Conservation (phyloP, 345 rosid species). For the Camelina sativa region DNA sequence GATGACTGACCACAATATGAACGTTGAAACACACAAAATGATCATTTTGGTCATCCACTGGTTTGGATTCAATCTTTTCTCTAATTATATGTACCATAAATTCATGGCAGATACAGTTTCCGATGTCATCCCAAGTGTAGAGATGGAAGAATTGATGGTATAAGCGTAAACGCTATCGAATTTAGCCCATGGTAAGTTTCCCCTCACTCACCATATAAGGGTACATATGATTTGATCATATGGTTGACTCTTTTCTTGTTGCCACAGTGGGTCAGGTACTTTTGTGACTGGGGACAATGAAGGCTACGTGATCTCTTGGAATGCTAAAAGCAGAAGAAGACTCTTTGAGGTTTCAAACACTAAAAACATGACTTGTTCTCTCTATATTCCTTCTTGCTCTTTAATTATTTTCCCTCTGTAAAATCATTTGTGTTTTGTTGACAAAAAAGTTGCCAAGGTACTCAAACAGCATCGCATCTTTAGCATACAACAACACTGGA, state of each 20-base stretch:
- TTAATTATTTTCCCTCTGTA: neutral
- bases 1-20: constrained; percentile 2
- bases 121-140: constrained; percentile 77
- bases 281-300: constrained; percentile 82
- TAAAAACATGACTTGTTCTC: constrained; percentile 26
- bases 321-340: constrained; percentile 67
- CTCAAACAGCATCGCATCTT: constrained; percentile 59
- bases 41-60: neutral
- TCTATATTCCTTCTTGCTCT: constrained; percentile 1
- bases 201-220: constrained; percentile 5
- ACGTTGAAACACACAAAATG: neutral
- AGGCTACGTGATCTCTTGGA: constrained; percentile 74
- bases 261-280: constrained; percentile 53
- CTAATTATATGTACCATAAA: neutral
- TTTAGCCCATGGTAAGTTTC: constrained; percentile 47
- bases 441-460: constrained; percentile 67
- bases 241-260: constrained; percentile 24
- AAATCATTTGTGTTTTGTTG: constrained; percentile 30
- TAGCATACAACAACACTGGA: constrained; percentile 60
- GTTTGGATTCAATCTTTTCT: neutral
- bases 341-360: constrained; percentile 62
- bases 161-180: constrained; percentile 67
- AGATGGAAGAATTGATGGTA: constrained; percentile 60
- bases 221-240: constrained; percentile 9
- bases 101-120: constrained; percentile 62